Evolutionary conservation across 192 early-diverging fungal genomes (phyloP).

Genomic region (Umbelopsis vinacea): DNA sequence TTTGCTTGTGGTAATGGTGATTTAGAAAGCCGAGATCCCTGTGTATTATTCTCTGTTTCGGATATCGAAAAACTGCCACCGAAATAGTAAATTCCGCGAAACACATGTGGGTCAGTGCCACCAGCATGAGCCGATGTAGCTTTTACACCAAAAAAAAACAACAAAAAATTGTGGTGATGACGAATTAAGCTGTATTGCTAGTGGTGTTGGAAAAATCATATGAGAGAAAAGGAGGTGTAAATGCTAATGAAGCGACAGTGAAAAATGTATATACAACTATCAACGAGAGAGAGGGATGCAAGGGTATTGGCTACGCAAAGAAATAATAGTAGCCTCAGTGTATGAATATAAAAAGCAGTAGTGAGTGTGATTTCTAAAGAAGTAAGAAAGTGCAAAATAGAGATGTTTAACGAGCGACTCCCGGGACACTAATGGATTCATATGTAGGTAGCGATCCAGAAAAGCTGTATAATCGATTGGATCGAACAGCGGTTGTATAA

Average conservation of each 20-base stretch:
- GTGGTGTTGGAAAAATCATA: background rate
- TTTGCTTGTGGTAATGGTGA: background rate
- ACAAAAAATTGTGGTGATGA: background rate
- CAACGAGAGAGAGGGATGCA: background rate
- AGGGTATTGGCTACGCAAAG: background rate
- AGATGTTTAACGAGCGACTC: slow-evolving; percentile 9
- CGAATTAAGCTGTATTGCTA: background rate
- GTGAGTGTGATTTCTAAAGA: background rate
- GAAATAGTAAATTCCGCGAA: slow-evolving; percentile 11
- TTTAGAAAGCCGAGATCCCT: background rate
- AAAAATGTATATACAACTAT: background rate
- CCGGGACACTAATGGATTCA: slow-evolving; percentile 30
- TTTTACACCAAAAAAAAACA: too few species aligned
- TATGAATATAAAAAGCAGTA: slow-evolving; percentile 1
- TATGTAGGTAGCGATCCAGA: slow-evolving; percentile 29
- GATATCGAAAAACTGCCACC: background rate
- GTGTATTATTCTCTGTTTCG: background rate
- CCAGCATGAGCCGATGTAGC: background rate
- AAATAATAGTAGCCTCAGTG: background rate
- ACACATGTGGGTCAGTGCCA: background rate
- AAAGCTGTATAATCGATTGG: slow-evolving; percentile 25
- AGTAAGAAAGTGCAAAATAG: background rate
- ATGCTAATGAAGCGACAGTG: background rate
- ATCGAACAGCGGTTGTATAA: slow-evolving; percentile 30
- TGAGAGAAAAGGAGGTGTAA: background rate